Percentiles rank a stretch among this genome's conserved stretches.
These are phyloP conservation scores for Chrysoporthe puriensis DNA, from an alignment of 2,329 filamentous ascomycete species.

Conservation along the genomic window DNA sequence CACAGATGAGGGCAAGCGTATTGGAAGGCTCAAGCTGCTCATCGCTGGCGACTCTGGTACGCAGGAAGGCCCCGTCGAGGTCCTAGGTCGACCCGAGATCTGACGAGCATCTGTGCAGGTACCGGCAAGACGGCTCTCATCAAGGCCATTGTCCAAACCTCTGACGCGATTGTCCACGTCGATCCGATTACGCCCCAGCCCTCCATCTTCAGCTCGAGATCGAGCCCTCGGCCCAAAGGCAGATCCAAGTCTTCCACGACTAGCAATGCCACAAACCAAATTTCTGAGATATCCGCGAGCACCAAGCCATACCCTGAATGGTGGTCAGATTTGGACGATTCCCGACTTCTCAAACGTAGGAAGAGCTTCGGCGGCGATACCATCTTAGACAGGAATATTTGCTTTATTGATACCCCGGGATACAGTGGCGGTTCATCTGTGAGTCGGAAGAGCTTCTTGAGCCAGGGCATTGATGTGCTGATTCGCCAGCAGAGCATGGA, in stretches of 20 bases:
- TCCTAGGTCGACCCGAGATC: not conserved
- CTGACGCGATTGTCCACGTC: slow-evolving; percentile 91
- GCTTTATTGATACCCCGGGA: slow-evolving; percentile 85
- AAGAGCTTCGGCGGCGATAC: slow-evolving; percentile 76
- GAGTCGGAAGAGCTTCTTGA: slow-evolving; percentile 34
- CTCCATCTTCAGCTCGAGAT: slow-evolving; percentile 31
- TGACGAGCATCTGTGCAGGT: slow-evolving; percentile 51
- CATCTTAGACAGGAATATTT: slow-evolving; percentile 87
- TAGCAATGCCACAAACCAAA: slow-evolving; percentile 42
- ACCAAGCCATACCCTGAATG: slow-evolving; percentile 85
- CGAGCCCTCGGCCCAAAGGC: slow-evolving; percentile 28
- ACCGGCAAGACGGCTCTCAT: slow-evolving; percentile 90
- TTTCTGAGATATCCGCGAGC: slow-evolving; percentile 76
- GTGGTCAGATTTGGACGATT: slow-evolving; percentile 81
- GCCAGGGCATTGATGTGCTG: slow-evolving; percentile 15
- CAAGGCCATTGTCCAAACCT: slow-evolving; percentile 82
- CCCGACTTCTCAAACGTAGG: slow-evolving; percentile 58
- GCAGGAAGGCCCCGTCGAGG: not conserved
- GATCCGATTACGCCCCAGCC: slow-evolving; percentile 61
- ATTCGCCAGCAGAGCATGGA: slow-evolving; percentile 50
- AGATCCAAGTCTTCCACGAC: slow-evolving; percentile 30
- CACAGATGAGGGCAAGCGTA: slow-evolving; percentile 79
- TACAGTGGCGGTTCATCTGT: slow-evolving; percentile 59
- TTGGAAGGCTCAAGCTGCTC: slow-evolving; percentile 88
- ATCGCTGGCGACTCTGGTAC: slow-evolving; percentile 78